These are phyloP conservation scores for Aspergillus unguis DNA, from an alignment of 2,329 filamentous ascomycete genomes.

Conservation along the genomic window DNA sequence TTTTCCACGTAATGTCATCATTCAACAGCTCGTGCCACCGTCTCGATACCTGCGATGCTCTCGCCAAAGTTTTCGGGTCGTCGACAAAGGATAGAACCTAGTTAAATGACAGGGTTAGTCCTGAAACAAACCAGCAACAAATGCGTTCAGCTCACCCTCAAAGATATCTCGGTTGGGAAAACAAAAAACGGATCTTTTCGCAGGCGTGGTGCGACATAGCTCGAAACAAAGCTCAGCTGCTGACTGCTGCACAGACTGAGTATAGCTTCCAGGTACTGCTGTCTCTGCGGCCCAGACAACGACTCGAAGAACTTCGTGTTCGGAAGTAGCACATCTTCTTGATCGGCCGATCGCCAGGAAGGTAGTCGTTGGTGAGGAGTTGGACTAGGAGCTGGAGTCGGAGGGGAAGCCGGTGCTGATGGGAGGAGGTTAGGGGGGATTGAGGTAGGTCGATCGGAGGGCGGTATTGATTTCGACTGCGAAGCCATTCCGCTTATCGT, in stretches of 20 bases:
- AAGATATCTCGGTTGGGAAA: slow-evolving; percentile 86
- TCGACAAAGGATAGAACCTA: slow-evolving; percentile 96
- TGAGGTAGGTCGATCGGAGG: slow-evolving; percentile 49
- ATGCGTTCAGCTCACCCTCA: slow-evolving; percentile 61
- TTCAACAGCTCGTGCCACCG: slow-evolving; percentile 90
- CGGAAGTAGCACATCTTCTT: slow-evolving; percentile 74
- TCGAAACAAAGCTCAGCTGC: slow-evolving; percentile 90
- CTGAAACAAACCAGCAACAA: neutral
- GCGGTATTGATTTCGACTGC: slow-evolving; percentile 44
- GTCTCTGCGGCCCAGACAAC: slow-evolving; percentile 70
- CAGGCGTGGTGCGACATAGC: slow-evolving; percentile 87
- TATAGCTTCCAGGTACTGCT: slow-evolving; percentile 79
- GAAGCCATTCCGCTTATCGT: slow-evolving; percentile 31
- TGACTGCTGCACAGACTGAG: slow-evolving; percentile 93
- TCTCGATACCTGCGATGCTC: slow-evolving; percentile 92
- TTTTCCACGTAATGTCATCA: slow-evolving; percentile 98
- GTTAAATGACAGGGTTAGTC: slow-evolving; percentile 14
- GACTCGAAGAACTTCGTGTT: slow-evolving; percentile 77
- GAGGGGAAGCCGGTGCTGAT: slow-evolving; percentile 63
- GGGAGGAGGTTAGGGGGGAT: slow-evolving; percentile 61
- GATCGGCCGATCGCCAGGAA: slow-evolving; percentile 45
- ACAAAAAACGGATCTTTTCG: slow-evolving; percentile 96
- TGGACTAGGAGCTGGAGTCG: slow-evolving; percentile 65
- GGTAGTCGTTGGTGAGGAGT: slow-evolving; percentile 61
- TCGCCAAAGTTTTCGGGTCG: slow-evolving; percentile 87